Evolutionary conservation across 176 grass and related monocot genomes (phyloP), one percentile per base, ranked within the genome.

Genomic region (Oryza meridionalis): DNA sequence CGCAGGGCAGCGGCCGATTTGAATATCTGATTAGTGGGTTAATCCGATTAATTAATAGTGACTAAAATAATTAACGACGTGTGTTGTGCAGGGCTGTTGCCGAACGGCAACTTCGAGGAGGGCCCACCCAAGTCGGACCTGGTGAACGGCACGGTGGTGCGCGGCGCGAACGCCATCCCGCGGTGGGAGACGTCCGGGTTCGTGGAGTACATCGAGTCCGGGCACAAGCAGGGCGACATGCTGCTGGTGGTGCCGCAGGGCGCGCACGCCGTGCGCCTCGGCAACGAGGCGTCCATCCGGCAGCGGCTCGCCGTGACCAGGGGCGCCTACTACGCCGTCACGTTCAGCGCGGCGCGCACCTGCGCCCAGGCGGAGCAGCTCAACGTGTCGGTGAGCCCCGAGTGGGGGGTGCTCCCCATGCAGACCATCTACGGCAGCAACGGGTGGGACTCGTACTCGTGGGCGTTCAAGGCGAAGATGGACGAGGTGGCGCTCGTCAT

Each of bases 171-270:
- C 50, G 88, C 95, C 0, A 87, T 94, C 78, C 95, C 90, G 4
- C 16, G 7, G 1, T 98, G 95, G 95, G 79, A 90, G 85, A 87
- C 92, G 5, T 84, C 90, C 0, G 95, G 95, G 0, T 95, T 90
- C 64, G 95, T 98, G 26, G 95, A 98, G 88, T 98, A 95, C 82
- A 93, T 98, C 81, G 88, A 93, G 87, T 94, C 95, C 3, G 95
- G 95, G 2, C 92, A 93, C 88, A 95, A 94, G 90, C 95, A 95
- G 69, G 92, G 95, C 0, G 95, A 94, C 92, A 94, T 94, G 95
- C 92, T 98, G 11, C 92, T 98, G 26, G 84, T 91, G 11, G 95
- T 98, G 24, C 95, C 95, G 13, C 88, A 98, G 84, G 95, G 92
- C 29, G 92, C 85, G 17, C 82, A 93, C 90, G 95, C 95, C 0